Base-by-base conservation (phyloP, 208 protist species). In the Wallacemonas sp. region DNA sequence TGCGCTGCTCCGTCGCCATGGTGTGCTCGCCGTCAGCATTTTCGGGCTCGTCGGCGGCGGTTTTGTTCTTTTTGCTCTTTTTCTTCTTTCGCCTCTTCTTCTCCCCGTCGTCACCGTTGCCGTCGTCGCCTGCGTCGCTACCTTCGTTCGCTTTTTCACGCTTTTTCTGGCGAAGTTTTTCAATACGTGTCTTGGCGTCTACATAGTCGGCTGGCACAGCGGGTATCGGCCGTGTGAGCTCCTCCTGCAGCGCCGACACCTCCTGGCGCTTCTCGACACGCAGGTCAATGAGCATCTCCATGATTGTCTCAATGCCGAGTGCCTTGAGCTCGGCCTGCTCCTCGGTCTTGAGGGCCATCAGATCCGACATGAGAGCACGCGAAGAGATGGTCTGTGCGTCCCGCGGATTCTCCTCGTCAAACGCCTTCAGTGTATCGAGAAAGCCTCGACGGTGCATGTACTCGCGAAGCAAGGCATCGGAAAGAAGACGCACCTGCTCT, bases 371-470 rank as follows among this genome's bases (percentile, higher is more conserved):
- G 30, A 95, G 64, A 2, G 83, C 88, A 12, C 92, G 83, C 12
- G 89, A 95, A 17, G 82, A 83, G 33, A 97, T 94, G 37, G 89
- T 95, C 29, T 90, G 64, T 29, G 44, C 78, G 24, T 81, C 76
- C 29, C 92, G 81, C 0, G 89, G 89, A 71, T 91, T 75, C 71
- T 97, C 89, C 42, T 79, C 76, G 63, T 97, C 92, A 69, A 94
- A 97, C 12, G 73, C 71, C 13, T 76, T 75, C 1, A 97, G 60
- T n/a, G 92, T 95, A n/a, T 76, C 78, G 6, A 74, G 54, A 48
- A 91, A 97, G 52, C 87, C 88, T 21, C 82, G 76, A 13, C 81
- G 85, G 65, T 97, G 92, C 92, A 97, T 97, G 76, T 93, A 97
- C 73, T 97, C 92, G 3, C 92, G 79, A 54, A 97, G 76, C 30